These are phyloP conservation scores for Dryadomyces sulphureus DNA, from an alignment of 2,329 filamentous ascomycete genomes.

Conservation along the genomic window DNA sequence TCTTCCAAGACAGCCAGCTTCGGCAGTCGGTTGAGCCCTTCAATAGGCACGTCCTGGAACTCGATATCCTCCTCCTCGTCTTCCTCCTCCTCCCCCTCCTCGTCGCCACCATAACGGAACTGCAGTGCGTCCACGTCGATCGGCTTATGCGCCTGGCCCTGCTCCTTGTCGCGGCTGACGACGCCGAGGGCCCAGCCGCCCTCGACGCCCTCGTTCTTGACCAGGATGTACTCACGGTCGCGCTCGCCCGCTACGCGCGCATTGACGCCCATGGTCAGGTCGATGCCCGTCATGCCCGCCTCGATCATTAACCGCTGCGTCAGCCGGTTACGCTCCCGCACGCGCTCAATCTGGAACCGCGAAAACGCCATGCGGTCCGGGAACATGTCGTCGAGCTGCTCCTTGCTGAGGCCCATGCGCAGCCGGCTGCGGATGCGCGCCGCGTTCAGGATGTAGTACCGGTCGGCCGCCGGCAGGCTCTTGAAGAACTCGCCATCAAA, in stretches of 20 bases:
- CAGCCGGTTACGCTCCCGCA: slow-evolving; percentile 81
- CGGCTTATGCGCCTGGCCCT: slow-evolving; percentile 68
- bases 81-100: slow-evolving; percentile 48
- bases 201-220: slow-evolving; percentile 89
- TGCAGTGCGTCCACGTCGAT: slow-evolving; percentile 72
- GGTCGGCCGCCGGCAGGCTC: slow-evolving; percentile 74
- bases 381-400: slow-evolving; percentile 93
- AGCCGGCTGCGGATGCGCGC: slow-evolving; percentile 75
- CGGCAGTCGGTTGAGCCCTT: slow-evolving; percentile 73
- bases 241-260: slow-evolving; percentile 69
- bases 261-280: slow-evolving; percentile 51
- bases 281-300: slow-evolving; percentile 72
- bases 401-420: slow-evolving; percentile 91
- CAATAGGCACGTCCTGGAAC: slow-evolving; percentile 87
- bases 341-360: slow-evolving; percentile 87
- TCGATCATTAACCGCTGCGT: slow-evolving; percentile 92
- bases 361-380: slow-evolving; percentile 96
- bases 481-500: slow-evolving; percentile 93
- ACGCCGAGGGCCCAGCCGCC: slow-evolving; percentile 94
- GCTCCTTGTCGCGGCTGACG: slow-evolving; percentile 69
- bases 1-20: slow-evolving; percentile 26
- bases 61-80: slow-evolving; percentile 53
- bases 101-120: slow-evolving; percentile 41
- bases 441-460: slow-evolving; percentile 95
- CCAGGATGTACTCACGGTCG: slow-evolving; percentile 85